phyloP scores from a whole-genome alignment of 306 rosid species.

The Quercus cerris region DNA sequence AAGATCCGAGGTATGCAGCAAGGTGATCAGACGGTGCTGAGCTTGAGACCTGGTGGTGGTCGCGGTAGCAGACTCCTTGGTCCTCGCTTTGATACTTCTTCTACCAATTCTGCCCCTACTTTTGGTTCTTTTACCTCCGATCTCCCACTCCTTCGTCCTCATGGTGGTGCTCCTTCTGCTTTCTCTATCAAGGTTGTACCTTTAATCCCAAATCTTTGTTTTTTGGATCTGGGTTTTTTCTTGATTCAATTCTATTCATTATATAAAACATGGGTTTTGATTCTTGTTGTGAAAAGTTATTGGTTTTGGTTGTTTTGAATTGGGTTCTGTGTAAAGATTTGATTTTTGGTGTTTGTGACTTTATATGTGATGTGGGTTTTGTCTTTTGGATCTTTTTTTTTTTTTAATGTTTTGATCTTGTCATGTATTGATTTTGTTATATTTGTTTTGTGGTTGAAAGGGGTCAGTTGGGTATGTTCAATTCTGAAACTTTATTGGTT shows the following conservation, averaged over 20 bases:
- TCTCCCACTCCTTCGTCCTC: constrained; percentile 57
- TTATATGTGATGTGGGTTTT: background rate
- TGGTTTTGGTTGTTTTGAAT: background rate
- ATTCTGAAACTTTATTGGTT: background rate
- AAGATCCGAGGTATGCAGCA: constrained; percentile 96
- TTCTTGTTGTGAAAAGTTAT: background rate
- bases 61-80: constrained; percentile 69
- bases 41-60: constrained; percentile 99
- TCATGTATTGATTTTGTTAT: too few relatives aligned
- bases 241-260: background rate
- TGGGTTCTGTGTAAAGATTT: background rate
- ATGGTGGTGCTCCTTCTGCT: constrained; percentile 41
- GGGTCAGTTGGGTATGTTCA: background rate
- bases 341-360: background rate
- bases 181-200: constrained; percentile 62
- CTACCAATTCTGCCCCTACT: constrained; percentile 33
- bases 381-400: background rate
- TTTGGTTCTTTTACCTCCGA: constrained; percentile 72
- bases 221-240: constrained; percentile 14
- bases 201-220: background rate
- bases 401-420: too few relatives aligned
- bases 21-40: constrained; percentile 77
- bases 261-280: too few relatives aligned
- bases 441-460: background rate
- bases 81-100: constrained; percentile 72